Evolutionary conservation across 2,329 filamentous ascomycete species (phyloP).

Genomic region (Neophaeococcomyces aloes): DNA sequence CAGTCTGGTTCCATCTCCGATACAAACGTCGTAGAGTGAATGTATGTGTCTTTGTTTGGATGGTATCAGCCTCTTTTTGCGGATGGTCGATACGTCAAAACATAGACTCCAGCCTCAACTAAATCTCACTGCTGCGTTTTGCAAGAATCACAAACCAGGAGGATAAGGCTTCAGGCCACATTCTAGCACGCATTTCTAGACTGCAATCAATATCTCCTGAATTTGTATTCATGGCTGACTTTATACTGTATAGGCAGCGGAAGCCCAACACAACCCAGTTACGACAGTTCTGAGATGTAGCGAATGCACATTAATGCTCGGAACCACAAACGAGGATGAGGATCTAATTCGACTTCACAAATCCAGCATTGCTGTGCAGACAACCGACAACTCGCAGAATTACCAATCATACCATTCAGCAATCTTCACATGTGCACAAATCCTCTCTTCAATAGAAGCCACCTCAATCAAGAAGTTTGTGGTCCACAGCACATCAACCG

Average conservation of each 20-base stretch:
- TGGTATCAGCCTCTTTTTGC: conserved; percentile 21
- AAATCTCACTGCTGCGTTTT: conserved; percentile 19
- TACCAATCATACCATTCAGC: conserved; percentile 1
- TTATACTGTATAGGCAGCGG: conserved; percentile 2
- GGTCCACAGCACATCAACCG: background rate
- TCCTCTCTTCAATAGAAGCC: conserved; percentile 6
- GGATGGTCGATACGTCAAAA: conserved; percentile 26
- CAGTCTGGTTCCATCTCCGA: conserved; percentile 43
- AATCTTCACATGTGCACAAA: conserved; percentile 6
- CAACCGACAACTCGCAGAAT: background rate
- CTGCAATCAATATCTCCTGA: conserved; percentile 26
- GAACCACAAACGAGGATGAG: conserved; percentile 6
- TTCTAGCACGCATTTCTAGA: background rate
- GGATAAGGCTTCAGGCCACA: conserved; percentile 22
- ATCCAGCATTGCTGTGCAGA: conserved; percentile 1
- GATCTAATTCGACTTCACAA: conserved; percentile 6
- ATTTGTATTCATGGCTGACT: conserved; percentile 22
- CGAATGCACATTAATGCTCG: conserved; percentile 1
- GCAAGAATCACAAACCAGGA: conserved; percentile 23
- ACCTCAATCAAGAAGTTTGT: conserved; percentile 6
- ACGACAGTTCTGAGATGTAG: background rate
- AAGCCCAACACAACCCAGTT: background rate
- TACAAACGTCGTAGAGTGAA: conserved; percentile 49
- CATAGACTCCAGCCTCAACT: background rate
- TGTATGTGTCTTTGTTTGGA: conserved; percentile 4